Conservation (phyloP, 2,329 filamentous ascomycete species). For the Neonectria coccinea region DNA sequence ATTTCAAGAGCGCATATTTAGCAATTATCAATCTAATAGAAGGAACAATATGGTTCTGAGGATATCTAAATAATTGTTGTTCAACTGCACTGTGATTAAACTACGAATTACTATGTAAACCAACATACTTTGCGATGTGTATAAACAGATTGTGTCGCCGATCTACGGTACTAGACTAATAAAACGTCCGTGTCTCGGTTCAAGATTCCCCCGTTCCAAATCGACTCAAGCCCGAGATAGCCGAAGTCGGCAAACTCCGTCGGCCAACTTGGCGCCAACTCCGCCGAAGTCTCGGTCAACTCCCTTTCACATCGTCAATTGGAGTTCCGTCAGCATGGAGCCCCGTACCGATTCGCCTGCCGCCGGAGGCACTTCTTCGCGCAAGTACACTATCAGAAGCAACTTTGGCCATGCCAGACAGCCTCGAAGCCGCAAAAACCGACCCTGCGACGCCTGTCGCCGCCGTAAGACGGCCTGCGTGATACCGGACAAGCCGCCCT, state of each 20-base stretch:
- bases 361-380: conserved; percentile 35
- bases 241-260: conserved; percentile 35
- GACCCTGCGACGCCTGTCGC: conserved; percentile 60
- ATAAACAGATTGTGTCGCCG: too few relatives aligned
- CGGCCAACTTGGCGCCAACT: conserved; percentile 22
- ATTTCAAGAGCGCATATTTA: neutral
- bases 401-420: conserved; percentile 55
- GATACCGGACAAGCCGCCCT: conserved; percentile 57
- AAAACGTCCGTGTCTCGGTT: neutral
- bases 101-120: too few relatives aligned
- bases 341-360: conserved; percentile 30
- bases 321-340: conserved; percentile 26
- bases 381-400: conserved; percentile 57
- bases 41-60: neutral
- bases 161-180: neutral
- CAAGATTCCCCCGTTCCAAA: neutral
- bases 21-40: neutral
- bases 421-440: conserved; percentile 59
- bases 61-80: neutral
- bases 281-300: conserved; percentile 25
- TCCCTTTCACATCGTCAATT: conserved; percentile 12
- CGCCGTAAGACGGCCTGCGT: conserved; percentile 61
- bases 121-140: too few relatives aligned
- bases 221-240: neutral
- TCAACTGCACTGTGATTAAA: neutral